Conservation (phyloP, 2,329 filamentous ascomycete genomes). For the Nemania sp. region DNA sequence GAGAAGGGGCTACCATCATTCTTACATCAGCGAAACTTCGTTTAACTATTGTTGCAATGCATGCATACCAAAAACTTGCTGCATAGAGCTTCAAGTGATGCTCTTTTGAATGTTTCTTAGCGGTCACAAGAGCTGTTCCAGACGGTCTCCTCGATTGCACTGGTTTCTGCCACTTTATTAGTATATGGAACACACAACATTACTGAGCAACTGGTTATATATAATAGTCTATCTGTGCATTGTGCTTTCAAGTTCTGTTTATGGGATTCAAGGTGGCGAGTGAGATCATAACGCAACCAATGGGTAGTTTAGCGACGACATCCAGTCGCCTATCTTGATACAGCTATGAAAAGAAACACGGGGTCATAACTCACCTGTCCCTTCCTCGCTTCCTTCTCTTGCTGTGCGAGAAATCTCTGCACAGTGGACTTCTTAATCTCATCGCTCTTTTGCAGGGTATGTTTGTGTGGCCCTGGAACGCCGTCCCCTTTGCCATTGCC, state of each 20-base stretch:
- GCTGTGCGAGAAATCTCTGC: conserved; percentile 65
- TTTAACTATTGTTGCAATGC: conserved; percentile 17
- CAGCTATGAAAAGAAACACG: conserved; percentile 4
- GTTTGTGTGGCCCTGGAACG: conserved; percentile 73
- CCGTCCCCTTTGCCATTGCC: conserved; percentile 74
- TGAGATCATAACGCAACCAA: background rate
- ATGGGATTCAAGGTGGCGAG: background rate
- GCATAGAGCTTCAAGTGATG: conserved; percentile 77
- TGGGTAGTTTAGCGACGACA: background rate
- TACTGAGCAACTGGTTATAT: too few relatives aligned
- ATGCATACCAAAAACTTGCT: conserved; percentile 75
- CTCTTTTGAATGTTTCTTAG: conserved; percentile 70
- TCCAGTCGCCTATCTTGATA: background rate
- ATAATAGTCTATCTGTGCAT: too few relatives aligned
- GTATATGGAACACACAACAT: background rate
- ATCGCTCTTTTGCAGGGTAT: conserved; percentile 74
- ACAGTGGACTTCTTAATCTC: conserved; percentile 82
- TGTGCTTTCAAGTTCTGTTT: background rate
- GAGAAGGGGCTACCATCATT: conserved; percentile 70
- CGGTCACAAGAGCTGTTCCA: conserved; percentile 70
- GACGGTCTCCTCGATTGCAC: conserved; percentile 71
- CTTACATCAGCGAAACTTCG: conserved; percentile 25
- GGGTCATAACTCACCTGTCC: conserved; percentile 50
- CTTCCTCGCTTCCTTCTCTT: conserved; percentile 69
- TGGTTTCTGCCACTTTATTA: conserved; percentile 58